Base-by-base conservation (phyloP, 2,329 filamentous ascomycete species). In the Hypoxylon sp. region DNA sequence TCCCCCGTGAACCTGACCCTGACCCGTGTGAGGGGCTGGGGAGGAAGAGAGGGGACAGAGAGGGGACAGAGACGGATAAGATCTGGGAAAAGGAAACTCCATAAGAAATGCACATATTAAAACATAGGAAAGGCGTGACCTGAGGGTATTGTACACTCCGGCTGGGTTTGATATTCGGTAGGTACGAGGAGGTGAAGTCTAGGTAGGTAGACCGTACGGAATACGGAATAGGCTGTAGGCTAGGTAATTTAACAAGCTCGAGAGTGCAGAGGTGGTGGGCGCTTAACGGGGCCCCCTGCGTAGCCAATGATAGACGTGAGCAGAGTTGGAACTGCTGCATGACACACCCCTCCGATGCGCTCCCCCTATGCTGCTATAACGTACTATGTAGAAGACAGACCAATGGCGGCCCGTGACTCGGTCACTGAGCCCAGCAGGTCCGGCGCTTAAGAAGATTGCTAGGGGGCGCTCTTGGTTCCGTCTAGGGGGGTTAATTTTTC, bases 181-280 rank as follows among this genome's bases (percentile, higher is more conserved):
- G 13, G 32, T 37, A 37, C 13, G 32, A 37, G 4, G n/a, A 37
- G 32, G 32, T 37, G 43, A 13, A 46, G 44, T n/a, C n/a, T n/a
- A n/a, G n/a, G n/a, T n/a, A n/a, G n/a, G n/a, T 30, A 32, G 22
- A 24, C 37, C 34, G 53, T 41, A n/a, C n/a, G 47, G 20, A 17
- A 47, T 32, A 48, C 28, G 7, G 34, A 44, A 54, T 57, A 58
- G 49, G 51, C 46, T 39, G 37, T 17, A 65, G 48, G 46, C 51
- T 43, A 53, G 39, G 64, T 52, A 67, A 67, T 67, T 62, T 55
- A 67, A 62, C 56, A 64, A 46, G 22, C 43, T 20, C n/a, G 37
- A 20, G 17, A 17, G 37, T 37, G 32, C 32, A 65, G 67, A 71
- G 66, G 69, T 71, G 68, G 69, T 62, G 69, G 69, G 69, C 69